These are phyloP conservation scores for Saccharomycopsis sp. DNA, from an alignment of 805 yeast genomes.

Conservation along the genomic window DNA sequence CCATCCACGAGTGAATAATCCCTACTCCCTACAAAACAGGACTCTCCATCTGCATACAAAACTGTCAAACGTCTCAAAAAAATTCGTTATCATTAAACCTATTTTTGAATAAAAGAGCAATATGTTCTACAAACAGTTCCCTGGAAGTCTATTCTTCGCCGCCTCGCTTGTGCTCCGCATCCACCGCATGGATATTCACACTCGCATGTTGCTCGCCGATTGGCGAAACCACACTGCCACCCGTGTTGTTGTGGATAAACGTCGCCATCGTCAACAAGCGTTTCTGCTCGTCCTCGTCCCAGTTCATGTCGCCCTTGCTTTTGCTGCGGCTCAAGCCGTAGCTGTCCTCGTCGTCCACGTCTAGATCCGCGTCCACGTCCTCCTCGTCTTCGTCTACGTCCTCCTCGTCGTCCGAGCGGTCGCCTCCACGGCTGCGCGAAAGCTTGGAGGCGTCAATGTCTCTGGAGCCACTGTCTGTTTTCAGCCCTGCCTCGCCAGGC, in stretches of 20 bases:
- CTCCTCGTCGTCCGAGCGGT: constrained; percentile 22
- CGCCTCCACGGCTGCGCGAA: not conserved
- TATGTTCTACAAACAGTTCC: no score
- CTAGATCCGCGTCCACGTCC: constrained; percentile 28
- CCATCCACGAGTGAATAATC: no score
- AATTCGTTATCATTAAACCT: not conserved
- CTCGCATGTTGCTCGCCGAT: not conserved
- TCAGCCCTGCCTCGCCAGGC: constrained; percentile 9
- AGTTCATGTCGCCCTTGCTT: constrained; percentile 32
- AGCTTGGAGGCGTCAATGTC: no score
- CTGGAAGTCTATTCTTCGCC: no score
- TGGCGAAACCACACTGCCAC: constrained; percentile 17
- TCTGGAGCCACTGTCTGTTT: not conserved
- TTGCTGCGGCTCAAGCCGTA: constrained; percentile 31
- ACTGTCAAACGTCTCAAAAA: no score
- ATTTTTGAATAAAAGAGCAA: not conserved
- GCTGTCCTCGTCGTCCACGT: constrained; percentile 29
- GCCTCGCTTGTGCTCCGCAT: not conserved
- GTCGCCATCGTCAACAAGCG: constrained; percentile 29
- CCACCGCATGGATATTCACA: not conserved
- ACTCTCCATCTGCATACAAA: no score
- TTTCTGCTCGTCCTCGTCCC: constrained; percentile 30
- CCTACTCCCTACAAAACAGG: no score
- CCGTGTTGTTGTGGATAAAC: constrained; percentile 25
- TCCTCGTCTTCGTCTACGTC: constrained; percentile 22